Evolutionary conservation across 176 grass and related monocot species (phyloP), one percentile per base, ranked within the genome.

Genomic region (Phoenix roebelenii): DNA sequence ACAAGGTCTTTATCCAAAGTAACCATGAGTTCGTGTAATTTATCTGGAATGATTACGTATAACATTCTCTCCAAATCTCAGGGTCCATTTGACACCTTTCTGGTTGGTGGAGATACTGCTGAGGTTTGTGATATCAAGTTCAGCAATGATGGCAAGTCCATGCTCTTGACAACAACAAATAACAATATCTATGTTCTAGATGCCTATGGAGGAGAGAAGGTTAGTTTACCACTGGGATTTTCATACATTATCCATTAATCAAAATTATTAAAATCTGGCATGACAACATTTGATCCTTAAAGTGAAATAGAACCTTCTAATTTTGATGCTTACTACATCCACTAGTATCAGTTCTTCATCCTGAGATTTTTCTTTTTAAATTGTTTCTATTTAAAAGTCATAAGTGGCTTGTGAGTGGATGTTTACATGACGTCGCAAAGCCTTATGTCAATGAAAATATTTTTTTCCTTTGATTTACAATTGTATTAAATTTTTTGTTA

Each of bases 181-280:
- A 92, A 92, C 60, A 87, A 89, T 71, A 92, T 98, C 67, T 98
- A 92, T 77, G 88, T 98, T 80, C 82, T 98, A 50, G 93, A 98
- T 89, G 87, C 93, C 24, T 98, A 98, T 56, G 87, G 81, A 77
- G 93, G 93, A 20, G 93, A 98, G 62, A 98, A 98, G 82, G 82
- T 85, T 48, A 58, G 67, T 71, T 44, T 50, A 20, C 12, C 15
- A 28, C 4, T 51, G 16, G 17, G 16, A 60, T 58, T 25, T 52
- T 66, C 35, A 12, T 44, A 0, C 10, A 44, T 3, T 44, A 44
- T 44, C 2, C 35, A 44, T 44, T 44, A 14, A 14, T 44, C 35
- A 44, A 44, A 44, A 44, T 44, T 44, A 44, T 44, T 44, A 14
- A 44, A 44, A 12, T 9, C 35, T 44, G 35, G 35, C 35, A 44